These are phyloP conservation scores for Grosmannia penicillata DNA, from an alignment of 2,329 filamentous ascomycete genomes.

Conservation along the genomic window DNA sequence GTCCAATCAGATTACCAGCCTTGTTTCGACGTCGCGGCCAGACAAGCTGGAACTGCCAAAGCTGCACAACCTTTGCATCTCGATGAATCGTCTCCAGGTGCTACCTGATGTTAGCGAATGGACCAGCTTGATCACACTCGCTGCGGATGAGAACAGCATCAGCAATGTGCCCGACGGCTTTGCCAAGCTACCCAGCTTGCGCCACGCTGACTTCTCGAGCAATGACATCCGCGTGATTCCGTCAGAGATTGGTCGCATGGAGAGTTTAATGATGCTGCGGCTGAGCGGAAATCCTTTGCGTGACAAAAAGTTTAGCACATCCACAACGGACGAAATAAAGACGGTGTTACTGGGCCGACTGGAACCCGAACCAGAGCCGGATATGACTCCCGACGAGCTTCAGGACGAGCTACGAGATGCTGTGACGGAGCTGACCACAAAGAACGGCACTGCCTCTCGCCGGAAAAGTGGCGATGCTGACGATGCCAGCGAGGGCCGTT, in stretches of 20 bases:
- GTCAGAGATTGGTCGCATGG: constrained; percentile 65
- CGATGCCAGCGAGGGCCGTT: constrained; percentile 28
- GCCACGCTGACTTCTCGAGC: constrained; percentile 66
- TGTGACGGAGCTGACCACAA: constrained; percentile 4
- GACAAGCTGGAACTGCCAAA: constrained; percentile 48
- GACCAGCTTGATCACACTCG: constrained; percentile 56
- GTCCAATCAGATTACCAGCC: constrained; percentile 52
- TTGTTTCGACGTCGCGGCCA: constrained; percentile 24
- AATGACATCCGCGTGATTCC: constrained; percentile 72
- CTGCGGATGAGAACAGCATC: constrained; percentile 72
- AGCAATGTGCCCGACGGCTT: constrained; percentile 64
- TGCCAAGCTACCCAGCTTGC: constrained; percentile 48
- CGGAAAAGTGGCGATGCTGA: constrained; percentile 8
- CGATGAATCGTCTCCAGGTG: constrained; percentile 60
- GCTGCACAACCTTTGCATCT: constrained; percentile 60
- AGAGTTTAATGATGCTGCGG: constrained; percentile 56
- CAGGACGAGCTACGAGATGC: constrained; percentile 8
- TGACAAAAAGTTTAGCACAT: constrained; percentile 72
- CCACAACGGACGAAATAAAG: constrained; percentile 71
- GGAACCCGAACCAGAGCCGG: constrained; percentile 32
- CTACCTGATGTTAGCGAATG: constrained; percentile 66
- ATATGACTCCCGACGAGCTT: constrained; percentile 1
- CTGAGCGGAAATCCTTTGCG: constrained; percentile 81
- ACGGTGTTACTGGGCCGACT: constrained; percentile 52
- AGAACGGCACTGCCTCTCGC: neutral